Evolutionary conservation across 179 eudicot species (phyloP).

Genomic region (Beta lomatogona): DNA sequence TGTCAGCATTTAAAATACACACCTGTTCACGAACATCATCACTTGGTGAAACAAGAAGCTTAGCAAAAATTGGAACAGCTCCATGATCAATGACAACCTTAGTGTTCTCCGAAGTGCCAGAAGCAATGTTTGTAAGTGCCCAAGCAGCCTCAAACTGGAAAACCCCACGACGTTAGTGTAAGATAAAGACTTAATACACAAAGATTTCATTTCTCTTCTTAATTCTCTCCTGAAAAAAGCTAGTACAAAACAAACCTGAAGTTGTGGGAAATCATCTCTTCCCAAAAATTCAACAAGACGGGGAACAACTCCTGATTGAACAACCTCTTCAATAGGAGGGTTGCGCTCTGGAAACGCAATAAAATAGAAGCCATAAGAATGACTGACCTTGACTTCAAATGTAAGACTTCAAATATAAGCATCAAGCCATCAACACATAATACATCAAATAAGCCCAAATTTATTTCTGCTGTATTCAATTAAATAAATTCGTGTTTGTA

Average conservation of each 20-base stretch:
- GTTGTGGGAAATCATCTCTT: conserved; percentile 47
- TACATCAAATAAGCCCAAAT: background rate
- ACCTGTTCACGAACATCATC: conserved; percentile 59
- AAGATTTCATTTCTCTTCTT: background rate
- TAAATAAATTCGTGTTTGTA: background rate
- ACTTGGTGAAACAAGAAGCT: conserved; percentile 44
- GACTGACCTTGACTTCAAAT: background rate
- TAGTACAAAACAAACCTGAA: conserved; percentile 39
- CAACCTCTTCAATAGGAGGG: conserved; percentile 52
- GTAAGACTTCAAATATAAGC: no score
- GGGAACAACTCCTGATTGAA: conserved; percentile 52
- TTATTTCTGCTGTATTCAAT: no score
- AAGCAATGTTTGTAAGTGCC: conserved; percentile 54
- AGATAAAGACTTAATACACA: no score
- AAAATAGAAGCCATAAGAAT: background rate
- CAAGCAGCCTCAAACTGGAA: conserved; percentile 52
- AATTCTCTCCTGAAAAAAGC: background rate
- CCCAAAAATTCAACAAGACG: conserved; percentile 49
- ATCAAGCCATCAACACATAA: background rate
- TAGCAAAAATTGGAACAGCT: conserved; percentile 47
- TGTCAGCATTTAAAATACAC: background rate
- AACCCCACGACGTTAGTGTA: background rate
- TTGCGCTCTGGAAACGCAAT: conserved; percentile 37
- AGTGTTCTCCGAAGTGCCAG: conserved; percentile 52
- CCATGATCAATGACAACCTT: conserved; percentile 50